Base-by-base conservation (phyloP, 768 basidiomycete genomes). In the Boletales sp. region DNA sequence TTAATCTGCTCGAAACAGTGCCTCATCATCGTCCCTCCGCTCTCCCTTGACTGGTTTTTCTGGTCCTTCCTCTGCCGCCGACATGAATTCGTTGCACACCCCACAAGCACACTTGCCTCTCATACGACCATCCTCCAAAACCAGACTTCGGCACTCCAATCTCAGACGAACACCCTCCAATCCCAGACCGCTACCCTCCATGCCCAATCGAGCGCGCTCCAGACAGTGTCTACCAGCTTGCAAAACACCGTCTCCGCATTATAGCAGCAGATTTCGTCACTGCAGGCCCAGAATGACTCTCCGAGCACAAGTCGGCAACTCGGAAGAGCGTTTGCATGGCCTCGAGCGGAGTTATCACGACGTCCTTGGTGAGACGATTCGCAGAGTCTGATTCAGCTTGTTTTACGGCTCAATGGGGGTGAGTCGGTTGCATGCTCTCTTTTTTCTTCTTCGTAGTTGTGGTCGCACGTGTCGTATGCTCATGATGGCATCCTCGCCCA, bases 361-460 rank as follows among this genome's bases (percentile, higher is more conserved):
- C 48, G 80, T 85, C 42, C 78, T 87, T 30, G 74, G 75, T 54
- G 86, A 87, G 67, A 81, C 87, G 75, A 83, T 84, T 60, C 75
- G 81, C 86, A 90, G 69, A 82, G 80, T 58, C 63, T 92, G 52
- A 84, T 94, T 58, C 82, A 85, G 51, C 90, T 89, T 70, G 87
- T 90, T 67, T 71, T 92, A 57, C 82, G 86, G 57, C 70, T 79
- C 54, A 88, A 90, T 69, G 75, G 74, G 54, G 76, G 77, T 77
- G 64, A 66, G 75, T 69, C 19, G 29, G 74, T 37, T 32, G n/a
- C 58, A 41, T 43, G 27, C 8, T n/a, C 7, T 51, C 38, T 35
- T 15, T 6, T 48, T 32, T 38, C n/a, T 47, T 13, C n/a, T 11
- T 14, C 37, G 13, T 27, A 2, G 24, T 24, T 5, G 24, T 24